Base-by-base conservation (phyloP, 768 basidiomycete species). In the Holtermanniella nyarrowii region DNA sequence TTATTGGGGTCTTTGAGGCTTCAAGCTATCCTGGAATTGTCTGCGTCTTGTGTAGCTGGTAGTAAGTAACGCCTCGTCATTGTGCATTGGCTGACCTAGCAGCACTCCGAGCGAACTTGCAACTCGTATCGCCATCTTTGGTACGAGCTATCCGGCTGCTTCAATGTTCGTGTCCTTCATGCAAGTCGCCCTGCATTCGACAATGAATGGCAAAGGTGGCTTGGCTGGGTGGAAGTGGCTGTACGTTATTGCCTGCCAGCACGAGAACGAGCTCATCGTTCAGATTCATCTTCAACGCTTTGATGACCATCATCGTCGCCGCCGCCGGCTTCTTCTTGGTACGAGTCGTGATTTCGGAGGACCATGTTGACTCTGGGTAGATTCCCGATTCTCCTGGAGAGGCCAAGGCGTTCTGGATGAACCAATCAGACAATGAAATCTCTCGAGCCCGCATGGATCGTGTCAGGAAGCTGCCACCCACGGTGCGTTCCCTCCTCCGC, bases 1-100 rank as follows among this genome's bases (percentile, higher is more conserved):
- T 66, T 46, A 63, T 66, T 42, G 65, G 65, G 3, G 48, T 56
- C 5, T 55, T 55, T 25, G 64, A 66, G 42, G 54, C 60, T 0
- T 61, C 55, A 21, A 49, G 50, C 12, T 69, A 69, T 42, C 63
- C 66, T 5, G 66, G 65, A 16, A 57, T 37, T 16, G 16, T 37
- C 16, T 37, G 31, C 16, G 31, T 37, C 7, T 16, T 37, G 7
- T 37, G 31, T 16, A 37, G 16, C 31, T 37, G 31, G 31, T 37
- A 37, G 31, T 37, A 37, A 7, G 31, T 37, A 7, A 7, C 7
- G 7, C 31, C 7, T 16, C 31, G 10, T 7, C 31, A 16, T 16
- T 37, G 31, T 16, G 10, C 10, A 7, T 7, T 37, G 31, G 31
- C 16, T 16, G 16, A 37, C 16, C 31, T 37, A 7, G 31, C 25